Evolutionary conservation across 805 yeast species (phyloP).

Genomic region (Kluyveromyces nonfermentans): DNA sequence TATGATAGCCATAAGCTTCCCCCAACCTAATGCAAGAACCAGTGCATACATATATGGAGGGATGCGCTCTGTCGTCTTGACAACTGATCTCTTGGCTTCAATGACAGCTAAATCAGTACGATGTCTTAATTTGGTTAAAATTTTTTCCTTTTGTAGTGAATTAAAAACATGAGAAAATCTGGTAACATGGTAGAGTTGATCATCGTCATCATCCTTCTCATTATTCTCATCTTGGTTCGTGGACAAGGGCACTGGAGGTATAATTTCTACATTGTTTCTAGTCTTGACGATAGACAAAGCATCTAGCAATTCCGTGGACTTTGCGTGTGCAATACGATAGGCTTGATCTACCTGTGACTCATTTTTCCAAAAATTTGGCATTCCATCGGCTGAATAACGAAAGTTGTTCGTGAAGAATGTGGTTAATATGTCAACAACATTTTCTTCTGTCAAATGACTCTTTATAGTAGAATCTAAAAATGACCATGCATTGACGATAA

Average conservation of each 20-base stretch:
- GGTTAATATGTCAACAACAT: constrained; percentile 53
- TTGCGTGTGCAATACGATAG: constrained; percentile 49
- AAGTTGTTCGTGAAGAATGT: constrained; percentile 77
- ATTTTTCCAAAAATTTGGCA: constrained; percentile 75
- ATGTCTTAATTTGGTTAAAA: constrained; percentile 53
- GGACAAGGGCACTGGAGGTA: constrained; percentile 46
- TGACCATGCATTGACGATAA: constrained; percentile 56
- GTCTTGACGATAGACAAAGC: constrained; percentile 46
- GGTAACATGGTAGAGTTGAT: constrained; percentile 33
- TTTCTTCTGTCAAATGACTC: constrained; percentile 58
- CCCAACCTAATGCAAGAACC: constrained; percentile 81
- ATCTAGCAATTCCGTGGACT: constrained; percentile 51
- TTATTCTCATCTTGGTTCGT: constrained; percentile 26
- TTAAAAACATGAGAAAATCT: constrained; percentile 50
- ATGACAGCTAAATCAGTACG: constrained; percentile 71
- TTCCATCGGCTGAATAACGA: constrained; percentile 71
- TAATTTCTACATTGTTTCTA: constrained; percentile 43
- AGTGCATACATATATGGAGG: constrained; percentile 76
- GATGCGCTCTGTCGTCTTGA: constrained; percentile 66
- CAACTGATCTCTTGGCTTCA: constrained; percentile 82
- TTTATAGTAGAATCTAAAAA: constrained; percentile 48
- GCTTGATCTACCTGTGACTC: constrained; percentile 61
- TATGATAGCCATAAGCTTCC: constrained; percentile 81
- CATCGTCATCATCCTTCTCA: constrained; percentile 29
- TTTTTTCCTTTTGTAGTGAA: constrained; percentile 46